A percentile compares a stretch with the other conserved stretches of the same genome.
phyloP scores from a whole-genome alignment of 1,284 basidiomycete genomes.

The Cryptococcus deneoformans region DNA sequence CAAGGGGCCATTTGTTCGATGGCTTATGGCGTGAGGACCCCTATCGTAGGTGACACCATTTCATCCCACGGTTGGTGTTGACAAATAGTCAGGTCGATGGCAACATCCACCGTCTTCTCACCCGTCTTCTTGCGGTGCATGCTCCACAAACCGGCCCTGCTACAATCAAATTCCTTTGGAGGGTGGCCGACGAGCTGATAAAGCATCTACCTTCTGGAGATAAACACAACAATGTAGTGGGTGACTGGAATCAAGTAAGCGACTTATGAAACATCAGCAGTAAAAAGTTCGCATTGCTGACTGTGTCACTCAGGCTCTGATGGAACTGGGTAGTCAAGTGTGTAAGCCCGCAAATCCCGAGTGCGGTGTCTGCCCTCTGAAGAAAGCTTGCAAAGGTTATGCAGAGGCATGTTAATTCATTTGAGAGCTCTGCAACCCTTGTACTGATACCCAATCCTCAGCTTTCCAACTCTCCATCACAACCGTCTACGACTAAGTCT shows the following conservation, averaged over 20 bases:
- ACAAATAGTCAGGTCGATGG: constrained; percentile 68
- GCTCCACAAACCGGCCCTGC: constrained; percentile 73
- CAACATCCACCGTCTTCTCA: constrained; percentile 80
- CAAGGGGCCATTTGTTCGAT: constrained; percentile 85
- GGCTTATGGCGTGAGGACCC: constrained; percentile 76
- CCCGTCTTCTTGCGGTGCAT: constrained; percentile 76
- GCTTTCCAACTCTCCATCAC: constrained; percentile 20
- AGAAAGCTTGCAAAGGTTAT: constrained; percentile 65
- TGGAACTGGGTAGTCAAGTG: constrained; percentile 75
- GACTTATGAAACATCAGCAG: neutral
- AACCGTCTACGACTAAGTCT: neutral
- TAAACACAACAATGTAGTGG: constrained; percentile 50
- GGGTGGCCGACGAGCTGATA: constrained; percentile 68
- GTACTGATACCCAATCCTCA: constrained; percentile 3
- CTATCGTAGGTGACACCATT: constrained; percentile 63
- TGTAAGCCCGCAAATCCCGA: constrained; percentile 78
- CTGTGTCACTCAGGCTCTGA: constrained; percentile 31
- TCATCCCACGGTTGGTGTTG: neutral
- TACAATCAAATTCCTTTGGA: constrained; percentile 79
- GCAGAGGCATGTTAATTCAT: constrained; percentile 39
- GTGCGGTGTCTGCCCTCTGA: constrained; percentile 71
- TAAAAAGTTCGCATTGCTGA: no score
- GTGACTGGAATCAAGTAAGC: constrained; percentile 76
- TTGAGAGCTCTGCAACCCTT: neutral
- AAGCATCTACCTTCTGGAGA: constrained; percentile 46